These are phyloP conservation scores for Pythium guiyangense DNA, from an alignment of 352 stramenopile genomes.

Conservation along the genomic window DNA sequence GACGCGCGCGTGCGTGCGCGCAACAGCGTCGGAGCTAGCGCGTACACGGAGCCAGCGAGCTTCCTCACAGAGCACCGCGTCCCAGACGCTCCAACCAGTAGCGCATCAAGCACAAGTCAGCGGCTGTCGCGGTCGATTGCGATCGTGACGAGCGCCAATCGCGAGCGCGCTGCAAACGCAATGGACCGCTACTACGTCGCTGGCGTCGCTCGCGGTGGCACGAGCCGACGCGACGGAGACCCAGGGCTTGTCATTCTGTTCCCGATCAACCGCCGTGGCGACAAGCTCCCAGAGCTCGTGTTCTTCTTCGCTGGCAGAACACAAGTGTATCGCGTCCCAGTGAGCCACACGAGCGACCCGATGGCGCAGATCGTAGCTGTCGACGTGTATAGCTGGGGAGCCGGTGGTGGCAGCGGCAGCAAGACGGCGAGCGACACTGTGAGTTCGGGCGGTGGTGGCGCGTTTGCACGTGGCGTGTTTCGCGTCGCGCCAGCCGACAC, in stretches of 20 bases:
- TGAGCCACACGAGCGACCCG: constrained; percentile 11
- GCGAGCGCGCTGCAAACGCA: constrained; percentile 30
- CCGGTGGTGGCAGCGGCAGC: constrained; percentile 53
- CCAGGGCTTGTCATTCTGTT: constrained; percentile 58
- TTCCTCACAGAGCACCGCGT: constrained; percentile 40
- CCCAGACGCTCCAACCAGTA: neutral
- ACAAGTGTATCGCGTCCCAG: constrained; percentile 29
- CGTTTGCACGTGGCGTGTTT: constrained; percentile 60
- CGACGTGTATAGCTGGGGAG: constrained; percentile 75
- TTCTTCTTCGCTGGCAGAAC: constrained; percentile 37
- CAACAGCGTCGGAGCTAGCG: constrained; percentile 20
- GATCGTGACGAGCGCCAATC: constrained; percentile 21
- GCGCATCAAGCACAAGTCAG: too few species aligned
- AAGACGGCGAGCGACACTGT: constrained; percentile 14
- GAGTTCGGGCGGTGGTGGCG: constrained; percentile 61
- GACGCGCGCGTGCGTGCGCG: constrained; percentile 32
- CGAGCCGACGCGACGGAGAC: constrained; percentile 29
- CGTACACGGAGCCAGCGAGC: constrained; percentile 17
- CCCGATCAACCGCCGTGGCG: constrained; percentile 39
- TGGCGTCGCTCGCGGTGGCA: constrained; percentile 42
- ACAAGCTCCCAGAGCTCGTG: constrained; percentile 30
- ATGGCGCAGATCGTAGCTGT: constrained; percentile 48
- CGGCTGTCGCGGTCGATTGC: neutral
- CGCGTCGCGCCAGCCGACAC: constrained; percentile 33
- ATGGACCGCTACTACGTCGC: constrained; percentile 62